These are phyloP conservation scores for Bassia scoparia DNA, from an alignment of 148 eudicot species.

Conservation along the genomic window DNA sequence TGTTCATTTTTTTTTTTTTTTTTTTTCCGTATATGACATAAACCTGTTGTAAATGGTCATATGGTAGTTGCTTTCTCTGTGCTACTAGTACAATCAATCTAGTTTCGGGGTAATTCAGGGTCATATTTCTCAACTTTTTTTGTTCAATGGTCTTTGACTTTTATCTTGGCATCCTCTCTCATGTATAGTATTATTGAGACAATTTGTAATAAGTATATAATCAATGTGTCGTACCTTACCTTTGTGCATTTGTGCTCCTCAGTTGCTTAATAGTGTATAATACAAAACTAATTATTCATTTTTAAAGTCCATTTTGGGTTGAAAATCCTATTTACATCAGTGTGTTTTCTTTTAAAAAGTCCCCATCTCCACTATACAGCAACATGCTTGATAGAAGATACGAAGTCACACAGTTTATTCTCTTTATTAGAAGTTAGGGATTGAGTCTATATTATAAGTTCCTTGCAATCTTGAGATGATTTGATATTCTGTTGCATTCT, in stretches of 20 bases:
- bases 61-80: background rate
- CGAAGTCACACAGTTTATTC: background rate
- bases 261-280: background rate
- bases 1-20: background rate
- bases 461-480: background rate
- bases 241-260: background rate
- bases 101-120: background rate
- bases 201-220: too few relatives aligned
- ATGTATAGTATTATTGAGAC: too few relatives aligned
- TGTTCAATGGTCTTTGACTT: background rate
- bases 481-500: conserved; percentile 17
- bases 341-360: background rate
- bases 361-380: background rate
- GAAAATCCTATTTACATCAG: background rate
- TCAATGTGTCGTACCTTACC: background rate
- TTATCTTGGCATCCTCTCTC: too few relatives aligned
- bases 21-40: background rate
- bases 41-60: background rate
- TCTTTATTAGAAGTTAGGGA: conserved; percentile 11
- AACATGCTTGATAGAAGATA: background rate
- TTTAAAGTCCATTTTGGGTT: background rate
- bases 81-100: background rate
- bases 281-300: background rate
- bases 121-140: background rate
- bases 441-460: conserved; percentile 5